Base-by-base conservation (phyloP, 2,329 filamentous ascomycete species). In the Microascus cirrosus region DNA sequence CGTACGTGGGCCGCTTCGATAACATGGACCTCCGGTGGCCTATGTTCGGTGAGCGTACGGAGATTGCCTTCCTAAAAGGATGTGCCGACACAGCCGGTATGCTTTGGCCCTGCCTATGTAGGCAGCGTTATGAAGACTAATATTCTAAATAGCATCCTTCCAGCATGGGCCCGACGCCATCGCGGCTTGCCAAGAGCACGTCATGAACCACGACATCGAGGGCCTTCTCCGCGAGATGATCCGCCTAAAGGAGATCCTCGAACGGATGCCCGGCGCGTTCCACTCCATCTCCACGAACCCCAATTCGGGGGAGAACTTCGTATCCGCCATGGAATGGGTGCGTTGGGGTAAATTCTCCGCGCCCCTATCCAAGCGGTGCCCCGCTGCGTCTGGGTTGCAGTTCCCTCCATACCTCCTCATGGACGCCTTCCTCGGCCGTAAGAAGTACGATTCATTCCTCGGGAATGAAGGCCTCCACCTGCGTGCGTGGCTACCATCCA, bases 11-110 rank as follows among this genome's bases (percentile, higher is more conserved):
- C 0, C 68, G 77, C 0, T 78, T 79, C 55, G 77, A 80, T 54
- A 81, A 81, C 55, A 80, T 73, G 18, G 78, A 80, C 51, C 68
- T 80, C 18, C 68, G 78, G 45, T 81, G 78, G 78, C 74, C 77
- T 1, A 75, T 80, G 67, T 81, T 81, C 56, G 76, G 77, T 13
- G 77, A 80, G 61, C 69, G 71, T 22, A 73, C 77, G 0, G 77
- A 81, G 63, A 73, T 78, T 11, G 74, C 77, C 3, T 80, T 81
- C 57, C 68, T 80, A 3, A 78, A 78, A 55, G 76, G 76, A 2
- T 75, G 73, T 36, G 75, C 76, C 0, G 76, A 77, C 20, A 78
- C 76, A 3, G 72, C 71, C 51, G 71, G 71, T 72, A 60, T 54
- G 63, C 58, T 3, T 7, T 42, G 5, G 1, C 1, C 24, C 39